Evolutionary conservation across 2,329 filamentous ascomycete genomes (phyloP), one percentile per base, ranked within the genome.

Genomic region (Talaromyces sp.): DNA sequence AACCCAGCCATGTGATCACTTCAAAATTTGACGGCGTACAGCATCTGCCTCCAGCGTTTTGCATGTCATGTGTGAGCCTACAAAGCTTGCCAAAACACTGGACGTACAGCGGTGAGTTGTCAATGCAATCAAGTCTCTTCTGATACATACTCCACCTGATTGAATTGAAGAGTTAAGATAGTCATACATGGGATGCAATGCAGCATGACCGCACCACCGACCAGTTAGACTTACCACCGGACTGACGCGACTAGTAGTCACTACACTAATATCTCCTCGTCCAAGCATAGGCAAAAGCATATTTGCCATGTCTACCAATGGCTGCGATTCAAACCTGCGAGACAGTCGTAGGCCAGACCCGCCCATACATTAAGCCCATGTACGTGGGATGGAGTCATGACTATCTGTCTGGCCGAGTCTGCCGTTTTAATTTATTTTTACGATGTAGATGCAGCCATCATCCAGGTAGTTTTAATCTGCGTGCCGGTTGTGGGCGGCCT

Each of bases 121-220:
- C 56, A 59, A 41, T 58, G 19, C 22, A 58, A 1, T 15, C 35
- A 37, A 22, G n/a, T 27, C 54, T 41, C 54, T 58, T 22, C 33
- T 58, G 56, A 27, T 43, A 13, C 15, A 22, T 35, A 7, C 31
- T 11, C 6, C 1, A 25, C 31, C 13, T 27, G 10, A 37, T 25
- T 25, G 39, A 37, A 25, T 39, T 56, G 52, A 56, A 56, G 31
- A 56, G 22, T 56, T 56, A 56, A 56, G 52, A 39, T 22, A 35
- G 50, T 54, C 50, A 37, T 56, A 56, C 50, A 56, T 52, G 49
- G 31, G 17, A 37, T 56, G 17, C 17, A 56, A 63, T 57, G 61
- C 61, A 57, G 50, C 61, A 63, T 49, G 50, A 57, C 47, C 60
- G 47, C 35, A 62, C 35, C 25, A 37, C 39, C 17, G 19, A 56